A percentile compares a stretch with the other conserved stretches of the same genome.
These are phyloP conservation scores for Fomitopsis palustris DNA, from an alignment of 1,284 basidiomycete species.

Conservation along the genomic window DNA sequence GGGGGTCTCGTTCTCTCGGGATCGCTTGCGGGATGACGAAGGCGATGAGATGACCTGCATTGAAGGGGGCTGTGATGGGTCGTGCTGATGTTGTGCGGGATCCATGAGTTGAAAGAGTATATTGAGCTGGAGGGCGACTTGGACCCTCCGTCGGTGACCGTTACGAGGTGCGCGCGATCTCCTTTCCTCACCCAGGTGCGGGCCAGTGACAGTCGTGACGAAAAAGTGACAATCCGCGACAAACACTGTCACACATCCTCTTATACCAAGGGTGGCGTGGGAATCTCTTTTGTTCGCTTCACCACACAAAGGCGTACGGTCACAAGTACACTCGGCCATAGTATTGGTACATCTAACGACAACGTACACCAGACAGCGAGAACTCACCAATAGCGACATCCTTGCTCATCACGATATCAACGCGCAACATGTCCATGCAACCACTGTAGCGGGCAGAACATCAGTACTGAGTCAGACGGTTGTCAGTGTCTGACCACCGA, in stretches of 20 bases:
- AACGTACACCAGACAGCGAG: not conserved
- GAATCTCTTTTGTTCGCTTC: slow-evolving; percentile 7
- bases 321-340: no score
- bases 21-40: slow-evolving; percentile 45
- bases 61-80: slow-evolving; percentile 10
- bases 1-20: slow-evolving; percentile 67
- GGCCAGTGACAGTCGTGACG: slow-evolving; percentile 37
- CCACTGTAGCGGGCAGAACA: not conserved
- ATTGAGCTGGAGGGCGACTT: slow-evolving; percentile 12
- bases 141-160: slow-evolving; percentile 18
- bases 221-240: slow-evolving; percentile 34
- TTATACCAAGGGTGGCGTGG: slow-evolving; percentile 26
- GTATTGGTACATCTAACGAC: no score
- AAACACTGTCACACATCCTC: slow-evolving; percentile 31
- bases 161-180: slow-evolving; percentile 11
- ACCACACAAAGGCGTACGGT: no score
- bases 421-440: not conserved
- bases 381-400: not conserved
- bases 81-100: slow-evolving; percentile 22
- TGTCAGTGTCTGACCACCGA: not conserved
- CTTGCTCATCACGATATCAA: not conserved
- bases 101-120: slow-evolving; percentile 27
- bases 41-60: slow-evolving; percentile 21
- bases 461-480: not conserved
- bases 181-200: slow-evolving; percentile 9